Evolutionary conservation across 495 filamentous ascomycete genomes (phyloP).

Genomic region (Penicillium ochrochloron): DNA sequence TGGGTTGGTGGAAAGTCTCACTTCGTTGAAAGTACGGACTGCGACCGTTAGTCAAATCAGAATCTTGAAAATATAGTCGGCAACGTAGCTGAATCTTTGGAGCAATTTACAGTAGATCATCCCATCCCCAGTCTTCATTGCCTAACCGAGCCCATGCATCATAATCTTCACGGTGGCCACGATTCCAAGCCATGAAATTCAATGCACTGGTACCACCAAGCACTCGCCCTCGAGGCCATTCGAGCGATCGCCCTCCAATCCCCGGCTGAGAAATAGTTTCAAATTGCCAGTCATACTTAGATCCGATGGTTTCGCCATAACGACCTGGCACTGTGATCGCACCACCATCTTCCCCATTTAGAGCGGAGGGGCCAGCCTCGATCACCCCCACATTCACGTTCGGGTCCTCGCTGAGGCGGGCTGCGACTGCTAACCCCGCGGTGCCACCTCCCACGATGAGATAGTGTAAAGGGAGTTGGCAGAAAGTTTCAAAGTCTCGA

Average conservation of each 20-base stretch:
- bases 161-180: slow-evolving; percentile 50
- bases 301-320: slow-evolving; percentile 45
- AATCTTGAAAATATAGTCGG: background rate
- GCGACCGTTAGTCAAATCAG: background rate
- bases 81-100: background rate
- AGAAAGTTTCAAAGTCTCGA: background rate
- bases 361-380: slow-evolving; percentile 49
- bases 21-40: slow-evolving; percentile 30
- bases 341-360: slow-evolving; percentile 36
- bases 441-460: slow-evolving; percentile 46
- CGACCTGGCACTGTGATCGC: slow-evolving; percentile 47
- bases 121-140: slow-evolving; percentile 23
- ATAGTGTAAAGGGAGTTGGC: slow-evolving; percentile 40
- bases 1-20: slow-evolving; percentile 51
- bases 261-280: slow-evolving; percentile 43
- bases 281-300: slow-evolving; percentile 52
- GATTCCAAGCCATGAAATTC: slow-evolving; percentile 57
- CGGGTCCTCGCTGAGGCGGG: slow-evolving; percentile 52
- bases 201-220: slow-evolving; percentile 50
- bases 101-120: slow-evolving; percentile 19
- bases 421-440: slow-evolving; percentile 40
- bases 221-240: slow-evolving; percentile 43
- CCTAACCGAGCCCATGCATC: slow-evolving; percentile 24
- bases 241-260: slow-evolving; percentile 38
- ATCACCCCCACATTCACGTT: slow-evolving; percentile 48